Percentiles rank a stretch among this genome's conserved stretches.
These are phyloP conservation scores for Angomonas ambiguus DNA, from an alignment of 208 protist genomes.

Conservation along the genomic window DNA sequence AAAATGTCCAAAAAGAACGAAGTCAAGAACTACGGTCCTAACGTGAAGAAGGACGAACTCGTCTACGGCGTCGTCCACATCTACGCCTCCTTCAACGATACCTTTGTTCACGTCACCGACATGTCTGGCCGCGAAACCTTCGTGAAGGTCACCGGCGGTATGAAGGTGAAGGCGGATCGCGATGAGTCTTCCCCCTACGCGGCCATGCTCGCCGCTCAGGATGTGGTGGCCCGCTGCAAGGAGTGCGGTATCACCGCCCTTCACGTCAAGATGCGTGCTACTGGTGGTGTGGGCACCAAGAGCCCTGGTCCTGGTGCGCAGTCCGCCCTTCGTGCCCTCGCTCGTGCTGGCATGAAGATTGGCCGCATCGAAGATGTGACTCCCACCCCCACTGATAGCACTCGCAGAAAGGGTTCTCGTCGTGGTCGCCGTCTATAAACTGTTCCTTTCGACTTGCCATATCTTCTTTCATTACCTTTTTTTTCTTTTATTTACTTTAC, in stretches of 20 bases:
- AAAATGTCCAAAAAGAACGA: slow-evolving; percentile 91
- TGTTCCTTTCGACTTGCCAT: background rate
- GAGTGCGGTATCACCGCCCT: slow-evolving; percentile 98
- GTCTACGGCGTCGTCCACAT: slow-evolving; percentile 99
- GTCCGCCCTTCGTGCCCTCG: slow-evolving; percentile 99
- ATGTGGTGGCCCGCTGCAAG: slow-evolving; percentile 97
- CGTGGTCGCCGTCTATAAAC: slow-evolving; percentile 97
- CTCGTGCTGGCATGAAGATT: slow-evolving; percentile 99
- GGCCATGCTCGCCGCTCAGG: slow-evolving; percentile 99
- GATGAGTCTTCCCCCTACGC: slow-evolving; percentile 99
- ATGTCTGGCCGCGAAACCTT: slow-evolving; percentile 99
- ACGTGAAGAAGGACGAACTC: slow-evolving; percentile 76
- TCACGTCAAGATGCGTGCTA: slow-evolving; percentile 99
- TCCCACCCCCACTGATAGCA: slow-evolving; percentile 99
- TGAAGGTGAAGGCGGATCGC: slow-evolving; percentile 99
- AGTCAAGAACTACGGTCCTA: slow-evolving; percentile 88
- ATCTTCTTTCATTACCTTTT: background rate
- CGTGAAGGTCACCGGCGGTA: slow-evolving; percentile 98
- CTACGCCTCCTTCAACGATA: slow-evolving; percentile 99
- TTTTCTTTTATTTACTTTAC: background rate
- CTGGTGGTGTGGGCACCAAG: slow-evolving; percentile 98
- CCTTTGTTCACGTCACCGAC: slow-evolving; percentile 99
- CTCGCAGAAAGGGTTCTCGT: slow-evolving; percentile 98
- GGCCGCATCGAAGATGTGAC: slow-evolving; percentile 99
- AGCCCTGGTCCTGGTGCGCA: slow-evolving; percentile 99